Base-by-base conservation (phyloP, 2,329 filamentous ascomycete genomes). In the Cercospora canescens region DNA sequence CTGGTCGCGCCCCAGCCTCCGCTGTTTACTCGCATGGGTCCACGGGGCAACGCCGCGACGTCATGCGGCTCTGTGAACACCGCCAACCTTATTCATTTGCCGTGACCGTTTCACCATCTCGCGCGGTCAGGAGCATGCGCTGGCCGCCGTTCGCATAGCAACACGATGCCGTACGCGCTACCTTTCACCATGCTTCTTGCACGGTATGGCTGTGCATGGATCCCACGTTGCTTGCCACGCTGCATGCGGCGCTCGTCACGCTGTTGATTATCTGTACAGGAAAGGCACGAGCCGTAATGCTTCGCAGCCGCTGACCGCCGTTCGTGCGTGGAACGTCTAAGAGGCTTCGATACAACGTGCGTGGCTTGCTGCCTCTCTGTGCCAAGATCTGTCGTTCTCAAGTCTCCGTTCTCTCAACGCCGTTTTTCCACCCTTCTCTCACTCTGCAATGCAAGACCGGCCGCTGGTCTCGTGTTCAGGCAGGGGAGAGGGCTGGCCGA, bases 51-150 rank as follows among this genome's bases (percentile, higher is more conserved):
- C 59, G 32, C 39, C 18, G 28, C 59, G 34, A 62, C 60, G 60
- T 55, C 60, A 62, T 62, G 59, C 45, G 59, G 60, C 60, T 62
- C 60, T 52, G 60, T 50, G 50, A 18, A 28, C 18, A 26, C 26
- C 21, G 16, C 48, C 41, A 62, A 62, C 60, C 60, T 62, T 62
- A 41, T n/a, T n/a, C n/a, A 37, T 39, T 62, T 1, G 57, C 57
- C 28, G 9, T 30, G 14, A 14, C 52, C 26, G 52, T 55, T 35
- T 55, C 32, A 21, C 52, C 28, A 35, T 55, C 8, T 9, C 16
- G 16, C 52, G 28, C 16, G 21, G 24, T 50, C 45, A 28, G 11
- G 12, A 26, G 28, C 18, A 55, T 35, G 52, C 32, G 52, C 26
- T 55, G 52, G 52, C 52, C 16, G 26, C 6, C 1, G 32, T 55